A percentile compares a stretch with the other conserved stretches of the same genome.
These are phyloP conservation scores for Nidularia pulvinata DNA, from an alignment of 768 basidiomycete species.

Conservation along the genomic window DNA sequence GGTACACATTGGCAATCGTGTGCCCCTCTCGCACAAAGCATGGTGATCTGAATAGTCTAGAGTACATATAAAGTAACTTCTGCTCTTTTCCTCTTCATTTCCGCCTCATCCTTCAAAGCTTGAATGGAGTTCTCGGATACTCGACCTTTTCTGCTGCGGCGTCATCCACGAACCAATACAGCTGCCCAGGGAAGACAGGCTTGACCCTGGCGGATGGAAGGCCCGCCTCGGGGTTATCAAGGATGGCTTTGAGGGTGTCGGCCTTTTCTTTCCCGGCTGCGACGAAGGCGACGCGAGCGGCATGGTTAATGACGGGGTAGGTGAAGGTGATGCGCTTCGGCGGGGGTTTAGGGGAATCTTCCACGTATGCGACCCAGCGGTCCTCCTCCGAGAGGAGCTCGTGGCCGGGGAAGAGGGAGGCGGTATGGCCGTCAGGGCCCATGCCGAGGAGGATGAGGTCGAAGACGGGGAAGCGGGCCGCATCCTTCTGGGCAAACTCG, in stretches of 20 bases:
- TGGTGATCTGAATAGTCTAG: no score
- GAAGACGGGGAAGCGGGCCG: conserved; percentile 96
- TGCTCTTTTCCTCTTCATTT: no score
- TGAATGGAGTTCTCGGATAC: conserved; percentile 58
- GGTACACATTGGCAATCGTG: no score
- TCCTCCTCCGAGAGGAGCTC: conserved; percentile 80
- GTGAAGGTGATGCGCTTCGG: conserved; percentile 90
- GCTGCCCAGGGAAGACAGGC: conserved; percentile 76
- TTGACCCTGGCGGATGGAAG: conserved; percentile 85
- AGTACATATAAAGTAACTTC: no score
- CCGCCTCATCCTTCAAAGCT: conserved; percentile 50
- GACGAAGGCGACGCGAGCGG: conserved; percentile 87
- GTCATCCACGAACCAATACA: conserved; percentile 96
- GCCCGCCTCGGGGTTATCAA: conserved; percentile 79
- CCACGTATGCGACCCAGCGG: conserved; percentile 93
- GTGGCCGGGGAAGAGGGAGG: conserved; percentile 96
- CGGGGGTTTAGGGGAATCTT: conserved; percentile 95
- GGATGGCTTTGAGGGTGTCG: conserved; percentile 66
- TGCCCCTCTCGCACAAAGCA: no score
- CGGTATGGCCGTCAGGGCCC: conserved; percentile 99
- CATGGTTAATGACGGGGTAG: conserved; percentile 88
- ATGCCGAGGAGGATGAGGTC: conserved; percentile 97
- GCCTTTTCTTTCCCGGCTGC: conserved; percentile 83
- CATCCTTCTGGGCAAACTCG: conserved; percentile 90
- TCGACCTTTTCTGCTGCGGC: conserved; percentile 68